Evolutionary conservation across 495 filamentous ascomycete genomes (phyloP), one percentile per base, ranked within the genome.

Genomic region (Penicillium salamii): DNA sequence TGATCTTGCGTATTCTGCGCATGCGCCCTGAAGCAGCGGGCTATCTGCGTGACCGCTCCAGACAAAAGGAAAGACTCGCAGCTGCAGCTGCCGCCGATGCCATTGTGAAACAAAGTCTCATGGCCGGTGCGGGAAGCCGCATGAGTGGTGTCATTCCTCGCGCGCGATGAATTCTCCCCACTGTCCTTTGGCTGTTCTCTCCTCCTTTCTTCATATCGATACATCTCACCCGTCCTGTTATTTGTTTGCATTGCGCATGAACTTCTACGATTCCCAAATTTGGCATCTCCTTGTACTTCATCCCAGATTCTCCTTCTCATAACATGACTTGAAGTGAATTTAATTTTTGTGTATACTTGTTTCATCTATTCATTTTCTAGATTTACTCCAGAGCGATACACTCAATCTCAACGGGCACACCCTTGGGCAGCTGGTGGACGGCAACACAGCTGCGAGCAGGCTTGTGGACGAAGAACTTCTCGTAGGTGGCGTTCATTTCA

Each of bases 21-120:
- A 99, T 99, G 93, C 77, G 93, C 40, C 91, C 91, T 13, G 93
- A 97, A 74, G 95, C 93, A n/a, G 82, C 84, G 33, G 72, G 79
- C 31, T 99, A 99, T 72, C 74, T 99, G 42, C 87, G 85, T 46
- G 91, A 97, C 67, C 75, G 93, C 17, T 91, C 88, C 62, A 80
- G 95, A 49, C 93, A 99, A 72, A 92, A 91, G 72, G 93, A 97
- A 72, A 75, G 92, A 57, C 79, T 97, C 59, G 90, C 90, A 5
- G 93, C 92, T 0, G 80, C 89, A 0, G 89, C 90, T 1, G 91
- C 92, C 0, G 95, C 95, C 4, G 91, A 95, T 60, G 83, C 90
- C 71, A 97, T 99, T 68, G 93, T 99, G 24, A 79, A 85, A 59
- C 90, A 96, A 70, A 97, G 93, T 70, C 78, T 97, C 42, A 82